Evolutionary conservation across 2,329 filamentous ascomycete species (phyloP), one percentile per base, ranked within the genome.

Genomic region (Claviceps monticola): DNA sequence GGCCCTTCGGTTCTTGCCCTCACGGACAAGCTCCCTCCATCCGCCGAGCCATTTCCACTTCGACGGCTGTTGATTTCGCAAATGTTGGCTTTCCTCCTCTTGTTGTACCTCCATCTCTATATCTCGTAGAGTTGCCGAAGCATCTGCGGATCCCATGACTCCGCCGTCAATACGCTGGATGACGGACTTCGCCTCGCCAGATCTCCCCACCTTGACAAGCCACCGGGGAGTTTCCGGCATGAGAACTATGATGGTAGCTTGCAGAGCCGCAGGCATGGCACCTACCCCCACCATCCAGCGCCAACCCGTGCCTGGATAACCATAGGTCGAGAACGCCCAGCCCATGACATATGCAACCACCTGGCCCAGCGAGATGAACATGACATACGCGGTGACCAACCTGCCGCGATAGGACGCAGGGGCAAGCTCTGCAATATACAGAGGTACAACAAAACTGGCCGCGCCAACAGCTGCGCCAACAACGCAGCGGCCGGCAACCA

Each of bases 221-320:
- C 88, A 96, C 23, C 91, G 76, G 37, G 91, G 91, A 13, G 87
- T 94, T 68, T 97, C 91, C 0, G 89, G 89, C 78, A 95, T 84
- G 49, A 80, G 72, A 2, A 80, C 59, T 54, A 96, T 69, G 51
- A 94, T 69, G 0, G 74, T 63, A 5, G 80, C 77, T 64, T 96
- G 91, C 3, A 89, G 51, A 0, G 78, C 65, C 0, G 89, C 90
- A 0, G 91, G 91, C 26, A 84, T 55, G 8, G 86, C 86, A 0
- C 90, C 91, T 0, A 96, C 67, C 0, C 90, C 90, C 0, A 96
- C 89, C 79, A 95, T 90, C 83, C 86, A 94, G 48, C 88, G 75
- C 90, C 91, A 97, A 1, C 85, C 88, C 13, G 75, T 77, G 38
- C 61, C 62, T 21, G 64, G 59, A 53, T 69, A 65, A 0, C 72